Base-by-base conservation (phyloP, 2,329 filamentous ascomycete species). In the Trichoderma breve region DNA sequence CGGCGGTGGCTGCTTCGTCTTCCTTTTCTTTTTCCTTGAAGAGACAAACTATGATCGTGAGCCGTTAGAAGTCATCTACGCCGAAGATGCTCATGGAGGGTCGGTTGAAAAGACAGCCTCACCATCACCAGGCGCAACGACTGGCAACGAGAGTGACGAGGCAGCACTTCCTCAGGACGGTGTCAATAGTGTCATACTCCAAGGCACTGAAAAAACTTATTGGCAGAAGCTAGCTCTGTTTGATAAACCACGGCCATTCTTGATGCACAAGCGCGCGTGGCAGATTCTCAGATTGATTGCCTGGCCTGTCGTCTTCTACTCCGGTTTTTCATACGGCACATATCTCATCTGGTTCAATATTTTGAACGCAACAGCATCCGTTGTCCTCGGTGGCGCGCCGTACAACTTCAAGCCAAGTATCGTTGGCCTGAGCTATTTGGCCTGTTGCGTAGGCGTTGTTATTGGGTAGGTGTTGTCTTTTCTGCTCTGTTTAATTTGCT, bases 21-120 rank as follows among this genome's bases (percentile, higher is more conserved):
- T 84, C 39, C 71, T 84, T 0, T 88, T 90, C 76, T 80, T 90
- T 72, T 86, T 90, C 75, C 86, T 89, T 73, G 88, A 90, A 74
- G 88, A 91, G 76, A 88, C 87, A 7, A 84, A 85, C 15, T 90
- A 90, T 74, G 79, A 83, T 57, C 81, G 85, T 24, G 15, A 53
- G 26, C 51, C 58, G 12, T 28, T 34, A 15, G 71, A 67, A 6
- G 11, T 70, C 1, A 63, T 70, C 47, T 69, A 69, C 32, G 63
- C 64, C 4, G 65, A 39, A 32, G 57, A 34, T 1, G n/a, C 28
- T 34, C 51, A 36, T 9, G n/a, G 15, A 24, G 58, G 18, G 12
- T 71, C 30, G 11, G 43, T 57, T 6, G 61, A 73, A 72, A 14
- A 76, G 47, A 30, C 51, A 15, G 12, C 30, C 6, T 47, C 65